Base-by-base conservation (phyloP, 345 rosid genomes). In the Moricandia arvensis region DNA sequence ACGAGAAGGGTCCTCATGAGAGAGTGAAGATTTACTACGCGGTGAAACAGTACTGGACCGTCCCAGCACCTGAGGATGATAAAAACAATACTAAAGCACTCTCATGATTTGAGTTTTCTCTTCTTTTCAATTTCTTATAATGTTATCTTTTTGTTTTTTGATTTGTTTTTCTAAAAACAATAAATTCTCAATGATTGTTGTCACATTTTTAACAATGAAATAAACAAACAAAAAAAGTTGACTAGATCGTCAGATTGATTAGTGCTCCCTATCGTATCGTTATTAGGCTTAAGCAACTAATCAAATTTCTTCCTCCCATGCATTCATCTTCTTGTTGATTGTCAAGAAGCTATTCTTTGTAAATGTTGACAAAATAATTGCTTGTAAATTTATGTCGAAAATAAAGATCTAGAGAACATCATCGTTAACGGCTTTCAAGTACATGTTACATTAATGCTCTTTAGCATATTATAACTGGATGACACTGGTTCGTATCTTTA, bases 11-110 rank as follows among this genome's bases (percentile, higher is more conserved):
- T 33, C 91, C 99, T 7, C 91, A 80, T 61, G 73, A 82, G 27
- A 87, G 99, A 78, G 89, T 83, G 76, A 95, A 92, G 80, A 83
- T 92, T 66, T 89, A 90, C 38, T 87, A 87, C 70, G 98, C 96
- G 1, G 78, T 68, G n/a, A 95, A 95, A 79, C 82, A 70, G 62
- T 89, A 92, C 62, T 95, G 97, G 98, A 88, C 95, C 0, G 79
- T 85, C 74, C 86, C 89, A 0, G 72, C 77, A 5, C 63, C 68
- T 49, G 66, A 65, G 0, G 72, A 71, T 5, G 77, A 72, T 66
- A 59, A 59, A 59, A 72, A 66, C 73, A 53, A 45, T 18, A 72
- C 73, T 10, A 78, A 70, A 64, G 71, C 73, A 13, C 73, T 78
- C 68, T 72, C 73, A 7, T 78, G 69, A 78, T 65, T 59, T 49